A percentile compares a stretch with the other conserved stretches of the same genome.
Conservation (phyloP, 2,329 filamentous ascomycete genomes). For the Cladosporium sp. region DNA sequence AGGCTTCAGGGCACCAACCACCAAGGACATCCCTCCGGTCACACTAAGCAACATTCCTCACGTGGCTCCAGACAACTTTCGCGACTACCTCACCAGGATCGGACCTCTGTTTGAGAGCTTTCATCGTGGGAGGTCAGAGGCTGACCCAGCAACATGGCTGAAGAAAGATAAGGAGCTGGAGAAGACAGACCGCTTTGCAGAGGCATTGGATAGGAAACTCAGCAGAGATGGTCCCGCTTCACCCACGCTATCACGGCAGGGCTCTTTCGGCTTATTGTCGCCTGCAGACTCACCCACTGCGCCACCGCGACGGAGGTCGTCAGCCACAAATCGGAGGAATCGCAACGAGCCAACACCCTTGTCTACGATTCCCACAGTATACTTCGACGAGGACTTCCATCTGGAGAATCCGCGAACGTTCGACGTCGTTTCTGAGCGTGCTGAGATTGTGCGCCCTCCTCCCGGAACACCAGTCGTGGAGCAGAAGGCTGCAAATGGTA, state of each 20-base stretch:
- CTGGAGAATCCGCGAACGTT: constrained; percentile 95
- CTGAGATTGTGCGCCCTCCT: constrained; percentile 81
- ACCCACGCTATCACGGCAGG: constrained; percentile 38
- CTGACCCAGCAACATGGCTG: constrained; percentile 57
- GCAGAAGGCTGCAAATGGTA: constrained; percentile 57
- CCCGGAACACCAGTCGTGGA: constrained; percentile 45
- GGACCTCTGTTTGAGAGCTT: constrained; percentile 87
- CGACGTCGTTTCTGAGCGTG: constrained; percentile 92
- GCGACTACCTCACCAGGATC: constrained; percentile 80
- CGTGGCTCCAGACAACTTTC: constrained; percentile 77
- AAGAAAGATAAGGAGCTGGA: constrained; percentile 47
- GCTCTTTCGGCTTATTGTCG: constrained; percentile 45
- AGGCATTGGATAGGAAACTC: constrained; percentile 46
- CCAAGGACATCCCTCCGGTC: constrained; percentile 89
- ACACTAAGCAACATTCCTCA: constrained; percentile 84
- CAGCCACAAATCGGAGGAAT: constrained; percentile 56
- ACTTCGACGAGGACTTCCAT: constrained; percentile 93
- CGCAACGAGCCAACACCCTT: constrained; percentile 77
- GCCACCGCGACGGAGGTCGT: constrained; percentile 48
- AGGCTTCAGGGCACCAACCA: constrained; percentile 69
- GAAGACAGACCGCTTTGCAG: constrained; percentile 52
- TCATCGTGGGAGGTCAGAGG: constrained; percentile 75
- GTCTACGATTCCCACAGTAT: constrained; percentile 88
- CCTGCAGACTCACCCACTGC: constrained; percentile 47
- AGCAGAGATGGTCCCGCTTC: constrained; percentile 37